These are phyloP conservation scores for Taphrina flavorubra DNA, from an alignment of 1,139 yeast genomes.

Conservation along the genomic window DNA sequence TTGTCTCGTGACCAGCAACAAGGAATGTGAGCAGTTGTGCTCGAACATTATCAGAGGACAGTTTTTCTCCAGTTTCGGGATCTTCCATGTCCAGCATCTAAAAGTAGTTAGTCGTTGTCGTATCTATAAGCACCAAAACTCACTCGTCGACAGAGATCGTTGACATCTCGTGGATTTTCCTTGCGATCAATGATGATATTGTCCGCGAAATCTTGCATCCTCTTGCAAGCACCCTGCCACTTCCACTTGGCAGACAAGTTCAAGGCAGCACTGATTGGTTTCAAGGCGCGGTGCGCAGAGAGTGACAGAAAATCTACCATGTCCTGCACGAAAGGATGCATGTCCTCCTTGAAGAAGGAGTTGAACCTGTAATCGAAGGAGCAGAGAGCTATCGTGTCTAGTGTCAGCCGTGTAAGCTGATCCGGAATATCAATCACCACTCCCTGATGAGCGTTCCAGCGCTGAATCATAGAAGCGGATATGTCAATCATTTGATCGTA, in stretches of 20 bases:
- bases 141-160: slow-evolving; percentile 23
- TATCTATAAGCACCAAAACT: background rate
- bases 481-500: slow-evolving; percentile 40
- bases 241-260: slow-evolving; percentile 32
- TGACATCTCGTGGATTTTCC: slow-evolving; percentile 23
- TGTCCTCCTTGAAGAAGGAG: slow-evolving; percentile 41
- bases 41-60: slow-evolving; percentile 24
- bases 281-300: slow-evolving; percentile 33
- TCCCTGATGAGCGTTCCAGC: slow-evolving; percentile 38
- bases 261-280: slow-evolving; percentile 24
- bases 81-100: slow-evolving; percentile 39
- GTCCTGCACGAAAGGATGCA: slow-evolving; percentile 41
- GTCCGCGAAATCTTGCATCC: slow-evolving; percentile 38
- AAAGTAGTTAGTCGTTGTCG: slow-evolving; percentile 8
- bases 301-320: slow-evolving; percentile 35
- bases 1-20: slow-evolving; percentile 47
- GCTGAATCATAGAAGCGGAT: slow-evolving; percentile 33
- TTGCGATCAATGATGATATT: slow-evolving; percentile 29
- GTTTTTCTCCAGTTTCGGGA: slow-evolving; percentile 40
- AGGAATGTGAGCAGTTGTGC: slow-evolving; percentile 45
- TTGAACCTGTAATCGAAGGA: slow-evolving; percentile 41
- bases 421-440: slow-evolving; percentile 35
- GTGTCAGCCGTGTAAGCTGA: slow-evolving; percentile 40
- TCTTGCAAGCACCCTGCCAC: slow-evolving; percentile 34
- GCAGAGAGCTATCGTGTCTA: slow-evolving; percentile 41